Evolutionary conservation across 2,329 filamentous ascomycete species (phyloP), one percentile per base, ranked within the genome.

Genomic region (Pochonia chlamydosporia): DNA sequence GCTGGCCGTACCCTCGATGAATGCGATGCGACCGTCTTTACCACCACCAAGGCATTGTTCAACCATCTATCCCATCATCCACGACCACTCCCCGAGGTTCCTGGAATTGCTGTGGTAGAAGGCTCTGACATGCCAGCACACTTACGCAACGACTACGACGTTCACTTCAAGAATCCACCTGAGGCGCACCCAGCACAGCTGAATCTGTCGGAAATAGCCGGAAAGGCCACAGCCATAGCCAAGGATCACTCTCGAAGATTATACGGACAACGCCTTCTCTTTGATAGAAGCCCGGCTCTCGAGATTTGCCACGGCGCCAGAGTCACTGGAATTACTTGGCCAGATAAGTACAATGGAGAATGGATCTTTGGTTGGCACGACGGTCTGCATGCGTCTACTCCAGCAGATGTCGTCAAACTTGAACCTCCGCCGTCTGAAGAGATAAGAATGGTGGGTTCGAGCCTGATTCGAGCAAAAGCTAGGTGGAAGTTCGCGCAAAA

Each of bases 351-450:
- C 54, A 62, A 68, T 3, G 78, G 78, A 13, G 77, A 79, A 54
- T 81, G 76, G 76, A 70, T 69, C n/a, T 67, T 78, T 48, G 78
- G 74, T 2, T 79, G 76, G 69, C 76, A 81, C 51, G 76, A 81
- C 50, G 76, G 75, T 0, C 56, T 66, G 2, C 70, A 69, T 36
- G 76, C 74, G 0, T 73, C 72, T 1, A 70, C 78, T 44, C 74
- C 78, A 26, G 61, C 66, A 37, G 75, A 79, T 36, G 59, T 71
- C 0, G 58, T 79, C 36, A 72, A 67, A 51, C 58, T 81, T 6
- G 72, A 77, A 36, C 61, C 66, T 14, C 76, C 77, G 10, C 67
- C 71, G 1, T 59, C 64, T 16, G 61, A 59, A 20, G 71, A 79
- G 52, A 65, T 79, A 14, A 70, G 65, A 25, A 70, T 72, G 61